A percentile compares a stretch with the other conserved stretches of the same genome.
Evolutionary conservation across 495 filamentous ascomycete species (phyloP).

Genomic region (Aspergillus cristatus): DNA sequence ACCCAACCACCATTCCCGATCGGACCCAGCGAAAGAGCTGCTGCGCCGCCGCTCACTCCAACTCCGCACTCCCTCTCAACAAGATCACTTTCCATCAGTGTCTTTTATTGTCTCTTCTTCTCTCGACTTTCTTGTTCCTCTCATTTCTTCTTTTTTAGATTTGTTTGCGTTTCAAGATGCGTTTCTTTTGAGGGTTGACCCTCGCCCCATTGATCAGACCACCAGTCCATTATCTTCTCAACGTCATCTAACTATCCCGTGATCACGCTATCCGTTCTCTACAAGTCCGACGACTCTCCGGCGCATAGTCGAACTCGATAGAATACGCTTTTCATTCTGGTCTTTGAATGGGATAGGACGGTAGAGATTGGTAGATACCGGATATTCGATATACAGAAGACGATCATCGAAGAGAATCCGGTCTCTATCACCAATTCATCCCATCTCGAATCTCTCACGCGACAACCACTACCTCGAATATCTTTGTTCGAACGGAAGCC

Average conservation of each 20-base stretch:
- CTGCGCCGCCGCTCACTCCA: too few species aligned
- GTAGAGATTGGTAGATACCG: too few species aligned
- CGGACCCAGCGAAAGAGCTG: too few species aligned
- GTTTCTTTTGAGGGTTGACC: conserved; percentile 25
- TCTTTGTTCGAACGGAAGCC: conserved; percentile 22
- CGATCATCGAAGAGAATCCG: conserved; percentile 1
- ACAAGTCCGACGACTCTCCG: conserved; percentile 10
- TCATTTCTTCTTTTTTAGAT: conserved; percentile 3
- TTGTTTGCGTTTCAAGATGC: conserved; percentile 22
- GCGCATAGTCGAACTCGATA: too few species aligned
- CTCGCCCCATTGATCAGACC: conserved; percentile 4
- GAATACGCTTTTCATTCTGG: too few species aligned
- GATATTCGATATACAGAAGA: conserved; percentile 2
- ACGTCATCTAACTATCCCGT: conserved; percentile 29
- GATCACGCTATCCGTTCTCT: conserved; percentile 25
- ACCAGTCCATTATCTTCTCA: conserved; percentile 24
- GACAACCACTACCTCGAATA: too few species aligned
- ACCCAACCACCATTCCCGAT: too few species aligned
- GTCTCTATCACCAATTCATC: too few species aligned
- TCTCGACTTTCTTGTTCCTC: conserved; percentile 8
- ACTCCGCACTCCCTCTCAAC: conserved; percentile 7
- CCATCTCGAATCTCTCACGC: too few species aligned
- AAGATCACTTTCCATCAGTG: too few species aligned
- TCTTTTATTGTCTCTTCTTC: conserved; percentile 7
- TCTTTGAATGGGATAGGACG: too few species aligned